Evolutionary conservation across 306 rosid genomes (phyloP).

Genomic region (Pyrus communis): DNA sequence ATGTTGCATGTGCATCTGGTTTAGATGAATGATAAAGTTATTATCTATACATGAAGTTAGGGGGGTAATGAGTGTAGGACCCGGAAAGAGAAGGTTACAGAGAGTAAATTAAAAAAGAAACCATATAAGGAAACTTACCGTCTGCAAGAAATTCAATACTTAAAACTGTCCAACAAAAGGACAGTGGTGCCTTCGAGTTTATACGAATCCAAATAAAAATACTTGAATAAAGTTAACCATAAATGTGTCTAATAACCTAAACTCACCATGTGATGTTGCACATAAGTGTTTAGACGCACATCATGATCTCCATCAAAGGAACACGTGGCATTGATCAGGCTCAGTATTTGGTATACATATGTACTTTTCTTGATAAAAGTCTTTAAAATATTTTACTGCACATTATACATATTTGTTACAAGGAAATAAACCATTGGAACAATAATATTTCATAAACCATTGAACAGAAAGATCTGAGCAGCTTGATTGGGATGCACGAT

Average conservation of each 20-base stretch:
- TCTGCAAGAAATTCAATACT: neutral
- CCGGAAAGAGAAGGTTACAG: neutral
- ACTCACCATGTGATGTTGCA: neutral
- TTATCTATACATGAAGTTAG: neutral
- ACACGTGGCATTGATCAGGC: neutral
- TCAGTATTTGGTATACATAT: neutral
- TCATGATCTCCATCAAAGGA: neutral
- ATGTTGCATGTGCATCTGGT: neutral
- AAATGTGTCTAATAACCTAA: neutral
- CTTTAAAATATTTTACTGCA: neutral
- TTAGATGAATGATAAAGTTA: neutral
- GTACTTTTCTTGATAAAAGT: neutral
- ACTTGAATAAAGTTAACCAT: neutral
- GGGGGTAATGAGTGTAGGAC: neutral
- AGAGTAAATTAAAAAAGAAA: neutral
- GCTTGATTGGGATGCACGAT: slow-evolving; percentile 94
- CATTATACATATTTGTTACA: slow-evolving; percentile 1
- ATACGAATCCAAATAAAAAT: neutral
- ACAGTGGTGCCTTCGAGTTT: neutral
- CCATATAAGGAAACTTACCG: neutral
- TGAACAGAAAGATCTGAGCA: slow-evolving; percentile 76
- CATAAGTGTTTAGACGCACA: neutral
- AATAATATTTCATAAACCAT: slow-evolving; percentile 24
- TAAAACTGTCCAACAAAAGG: neutral
- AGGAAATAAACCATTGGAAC: slow-evolving; percentile 1